These are phyloP conservation scores for Balansia obtecta DNA, from an alignment of 2,329 filamentous ascomycete genomes.

Conservation along the genomic window DNA sequence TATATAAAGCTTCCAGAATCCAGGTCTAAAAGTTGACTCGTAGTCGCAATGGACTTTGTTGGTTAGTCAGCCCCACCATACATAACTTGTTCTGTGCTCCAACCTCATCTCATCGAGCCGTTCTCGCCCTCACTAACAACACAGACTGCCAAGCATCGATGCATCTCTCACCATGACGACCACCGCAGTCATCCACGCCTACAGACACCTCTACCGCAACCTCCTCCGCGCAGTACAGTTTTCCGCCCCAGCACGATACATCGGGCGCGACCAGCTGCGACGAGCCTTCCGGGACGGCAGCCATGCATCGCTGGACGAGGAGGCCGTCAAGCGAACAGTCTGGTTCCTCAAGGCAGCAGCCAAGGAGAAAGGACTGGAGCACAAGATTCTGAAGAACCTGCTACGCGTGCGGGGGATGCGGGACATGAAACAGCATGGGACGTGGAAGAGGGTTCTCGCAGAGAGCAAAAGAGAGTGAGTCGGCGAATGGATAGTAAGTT, in stretches of 20 bases:
- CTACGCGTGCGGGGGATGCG: slow-evolving; percentile 23
- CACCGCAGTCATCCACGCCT: slow-evolving; percentile 46
- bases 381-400: slow-evolving; percentile 59
- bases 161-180: slow-evolving; percentile 10
- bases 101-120: not conserved
- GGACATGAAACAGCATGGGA: slow-evolving; percentile 2
- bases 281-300: slow-evolving; percentile 38
- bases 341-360: slow-evolving; percentile 58
- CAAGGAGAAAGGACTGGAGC: slow-evolving; percentile 53
- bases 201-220: slow-evolving; percentile 56
- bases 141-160: not conserved
- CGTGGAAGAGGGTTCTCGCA: slow-evolving; percentile 12
- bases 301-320: slow-evolving; percentile 28
- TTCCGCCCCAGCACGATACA: slow-evolving; percentile 54
- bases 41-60: no score
- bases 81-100: no score
- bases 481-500: not conserved
- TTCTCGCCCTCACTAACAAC: not conserved
- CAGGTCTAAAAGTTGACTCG: no score
- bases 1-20: no score
- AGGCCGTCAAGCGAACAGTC: slow-evolving; percentile 49
- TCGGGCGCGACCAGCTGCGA: slow-evolving; percentile 47
- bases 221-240: slow-evolving; percentile 60
- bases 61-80: no score
- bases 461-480: slow-evolving; percentile 16